Base-by-base conservation (phyloP, 805 yeast genomes). In the Barnettozyma salicaria region DNA sequence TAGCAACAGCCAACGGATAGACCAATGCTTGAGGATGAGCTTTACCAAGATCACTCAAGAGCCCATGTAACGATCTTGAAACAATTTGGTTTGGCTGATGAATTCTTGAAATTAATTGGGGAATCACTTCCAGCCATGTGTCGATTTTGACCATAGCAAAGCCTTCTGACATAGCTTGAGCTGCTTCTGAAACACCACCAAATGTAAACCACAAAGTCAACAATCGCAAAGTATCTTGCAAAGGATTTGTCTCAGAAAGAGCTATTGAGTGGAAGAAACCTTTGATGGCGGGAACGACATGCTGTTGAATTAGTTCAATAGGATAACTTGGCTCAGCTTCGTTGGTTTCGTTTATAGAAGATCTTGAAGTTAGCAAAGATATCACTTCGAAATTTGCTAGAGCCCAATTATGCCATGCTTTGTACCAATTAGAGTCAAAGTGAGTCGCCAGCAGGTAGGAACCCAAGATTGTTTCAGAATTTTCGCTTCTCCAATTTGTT, bases 321-420 rank as follows among this genome's bases (percentile, higher is more conserved):
- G 70, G 61, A 29, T 58, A 57, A 4, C 57, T 55, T 12, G 53
- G 43, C 22, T 54, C 60, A 8, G 49, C 49, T 28, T 46, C 51
- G 24, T 49, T 54, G 14, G 55, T 48, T 24, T 60, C 56, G 36
- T 56, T 55, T 17, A 57, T 52, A 6, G 60, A 58, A 37, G 59
- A 53, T 43, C 56, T 42, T 25, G 66, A 54, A 1, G 68, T 60
- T 19, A 70, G 63, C 19, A 81, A 67, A 0, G 96, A 82, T 16
- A 90, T 82, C 1, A 90, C 97, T 56, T 92, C 97, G 56, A 89
- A 92, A 59, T 94, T 92, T 1, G 97, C 97, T 54, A 94, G 67
- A 0, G 98, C 98, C 99, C 99, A 92, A 55, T 88, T 90, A 58
- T 92, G 99, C 98, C 98, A 94, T 13, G 97, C 98, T 55, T 94